Conservation (phyloP, 1,284 basidiomycete species). For the Pisolithus thermaeus region DNA sequence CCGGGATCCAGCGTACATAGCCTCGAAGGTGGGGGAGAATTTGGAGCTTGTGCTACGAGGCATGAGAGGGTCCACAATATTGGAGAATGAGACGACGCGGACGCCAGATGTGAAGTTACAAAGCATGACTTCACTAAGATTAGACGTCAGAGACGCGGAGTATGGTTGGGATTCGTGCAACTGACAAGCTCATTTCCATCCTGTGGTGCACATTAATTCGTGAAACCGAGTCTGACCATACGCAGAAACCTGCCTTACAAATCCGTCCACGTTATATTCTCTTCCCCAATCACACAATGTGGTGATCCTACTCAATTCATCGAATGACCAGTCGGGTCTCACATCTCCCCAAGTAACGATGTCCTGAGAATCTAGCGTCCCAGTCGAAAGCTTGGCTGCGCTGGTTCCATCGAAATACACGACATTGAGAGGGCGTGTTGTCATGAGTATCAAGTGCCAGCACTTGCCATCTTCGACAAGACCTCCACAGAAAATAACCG, state of each 20-base stretch:
- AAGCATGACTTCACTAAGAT: constrained; percentile 44
- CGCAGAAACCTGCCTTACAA: constrained; percentile 27
- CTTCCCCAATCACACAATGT: constrained; percentile 34
- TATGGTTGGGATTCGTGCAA: neutral
- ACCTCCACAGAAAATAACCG: constrained; percentile 30
- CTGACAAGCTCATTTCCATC: constrained; percentile 37
- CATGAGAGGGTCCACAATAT: constrained; percentile 25
- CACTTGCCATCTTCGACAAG: constrained; percentile 16
- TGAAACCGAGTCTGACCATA: constrained; percentile 6
- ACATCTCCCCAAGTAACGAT: constrained; percentile 33
- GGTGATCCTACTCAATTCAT: constrained; percentile 26
- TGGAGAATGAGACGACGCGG: constrained; percentile 30
- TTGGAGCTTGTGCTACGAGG: constrained; percentile 27
- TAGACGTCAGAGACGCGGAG: neutral
- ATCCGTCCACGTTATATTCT: constrained; percentile 32
- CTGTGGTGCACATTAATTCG: constrained; percentile 32
- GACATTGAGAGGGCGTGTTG: constrained; percentile 33
- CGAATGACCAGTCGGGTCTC: constrained; percentile 8
- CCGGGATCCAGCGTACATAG: no score
- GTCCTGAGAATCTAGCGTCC: constrained; percentile 39
- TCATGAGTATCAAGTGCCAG: constrained; percentile 34
- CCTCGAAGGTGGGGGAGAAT: constrained; percentile 24
- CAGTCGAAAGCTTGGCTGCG: constrained; percentile 31
- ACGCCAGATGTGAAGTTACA: constrained; percentile 42
- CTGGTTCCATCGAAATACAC: constrained; percentile 42